These are phyloP conservation scores for Kwoniella sp. DNA, from an alignment of 768 basidiomycete genomes.

Conservation along the genomic window DNA sequence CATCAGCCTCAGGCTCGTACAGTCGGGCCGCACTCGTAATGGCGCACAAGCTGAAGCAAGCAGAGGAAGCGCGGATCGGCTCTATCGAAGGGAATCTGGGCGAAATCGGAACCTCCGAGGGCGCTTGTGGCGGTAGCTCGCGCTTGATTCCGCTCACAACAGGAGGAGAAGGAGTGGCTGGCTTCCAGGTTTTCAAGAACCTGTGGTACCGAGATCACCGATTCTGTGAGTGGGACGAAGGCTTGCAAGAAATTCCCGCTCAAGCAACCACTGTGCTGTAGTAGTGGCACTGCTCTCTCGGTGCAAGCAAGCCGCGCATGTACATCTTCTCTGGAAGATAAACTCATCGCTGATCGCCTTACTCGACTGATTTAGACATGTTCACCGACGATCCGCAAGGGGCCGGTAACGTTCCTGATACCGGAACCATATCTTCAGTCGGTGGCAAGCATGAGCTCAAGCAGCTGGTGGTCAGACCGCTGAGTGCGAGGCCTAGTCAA, in stretches of 20 bases:
- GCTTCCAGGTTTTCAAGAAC: slow-evolving; percentile 14
- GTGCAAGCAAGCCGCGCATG: no score
- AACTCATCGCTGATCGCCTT: not conserved
- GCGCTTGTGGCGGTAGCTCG: not conserved
- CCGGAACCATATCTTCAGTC: not conserved
- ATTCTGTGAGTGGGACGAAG: slow-evolving; percentile 14
- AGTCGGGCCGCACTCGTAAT: not conserved
- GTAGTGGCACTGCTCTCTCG: no score
- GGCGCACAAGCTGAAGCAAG: not conserved
- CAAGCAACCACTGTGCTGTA: no score
- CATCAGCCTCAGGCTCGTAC: not conserved
- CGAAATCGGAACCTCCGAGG: not conserved
- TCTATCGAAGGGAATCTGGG: not conserved
- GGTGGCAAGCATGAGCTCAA: not conserved
- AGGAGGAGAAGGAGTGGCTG: slow-evolving; percentile 8
- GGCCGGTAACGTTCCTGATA: not conserved
- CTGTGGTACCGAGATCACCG: slow-evolving; percentile 9
- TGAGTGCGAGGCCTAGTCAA: not conserved
- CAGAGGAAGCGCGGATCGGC: not conserved
- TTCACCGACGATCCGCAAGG: slow-evolving; percentile 5
- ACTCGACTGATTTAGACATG: slow-evolving; percentile 8
- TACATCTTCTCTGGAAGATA: slow-evolving; percentile 11
- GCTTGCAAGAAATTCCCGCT: no score
- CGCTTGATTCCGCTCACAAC: not conserved
- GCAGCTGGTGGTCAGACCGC: not conserved